Base-by-base conservation (phyloP, 805 yeast genomes). In the Sugiyamaella lignohabitans region DNA sequence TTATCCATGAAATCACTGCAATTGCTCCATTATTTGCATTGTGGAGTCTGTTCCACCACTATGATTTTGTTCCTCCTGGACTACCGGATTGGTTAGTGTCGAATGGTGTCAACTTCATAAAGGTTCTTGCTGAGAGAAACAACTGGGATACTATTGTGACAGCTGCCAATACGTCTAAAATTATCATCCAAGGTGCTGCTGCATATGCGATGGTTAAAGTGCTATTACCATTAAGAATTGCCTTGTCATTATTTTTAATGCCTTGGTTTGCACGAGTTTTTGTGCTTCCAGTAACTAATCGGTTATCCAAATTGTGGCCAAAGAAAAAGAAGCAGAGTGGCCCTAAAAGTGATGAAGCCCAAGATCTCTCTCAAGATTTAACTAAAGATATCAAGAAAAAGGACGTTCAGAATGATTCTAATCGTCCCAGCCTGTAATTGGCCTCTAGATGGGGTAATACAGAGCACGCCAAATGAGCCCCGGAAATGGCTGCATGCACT, bases 1-100 rank as follows among this genome's bases (percentile, higher is more conserved):
- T 84, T 3, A 67, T 85, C 11, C 95, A 85, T 58, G 95, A 85
- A 58, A 52, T 85, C 37, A 73, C 89, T 0, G 95, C 95, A 2
- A 71, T 85, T 2, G 73, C 75, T 23, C 94, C 94, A 1, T 67
- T 85, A 42, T 66, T 83, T 35, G 80, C 79, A 0, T 54, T 84
- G 2, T 83, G 91, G 88, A 83, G 78, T 56, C 52, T 70, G 1
- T 71, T 85, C 51, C 84, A 83, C 63, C 71, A 75, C 49, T 68
- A 73, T 36, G 76, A 76, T 45, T 64, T 72, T 42, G 60, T 76
- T 6, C 82, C 84, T 1, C 54, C 74, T 5, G 80, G 75, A 45
- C 56, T 78, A 23, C 84, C 87, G 0, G 70, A 75, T 2, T 75
- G 79, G 79, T 71, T 84, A 14, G 60, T 83, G n/a, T 69, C 73